Conservation (phyloP, 2,329 filamentous ascomycete genomes). For the Fusarium nisikadoi region DNA sequence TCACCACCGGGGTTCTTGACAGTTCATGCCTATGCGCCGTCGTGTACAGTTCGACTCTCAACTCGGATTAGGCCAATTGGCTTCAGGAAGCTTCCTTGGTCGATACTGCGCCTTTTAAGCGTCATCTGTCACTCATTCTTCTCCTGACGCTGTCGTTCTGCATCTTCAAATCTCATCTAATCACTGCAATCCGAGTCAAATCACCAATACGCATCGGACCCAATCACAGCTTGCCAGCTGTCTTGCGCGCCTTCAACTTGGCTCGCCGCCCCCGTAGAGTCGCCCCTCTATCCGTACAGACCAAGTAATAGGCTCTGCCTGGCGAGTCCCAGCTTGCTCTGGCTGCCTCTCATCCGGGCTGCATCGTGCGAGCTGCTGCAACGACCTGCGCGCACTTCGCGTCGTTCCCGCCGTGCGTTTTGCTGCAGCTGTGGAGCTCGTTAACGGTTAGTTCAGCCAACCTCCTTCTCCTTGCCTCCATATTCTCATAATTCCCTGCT, state of each 20-base stretch:
- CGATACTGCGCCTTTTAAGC: constrained; percentile 29
- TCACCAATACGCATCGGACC: constrained; percentile 38
- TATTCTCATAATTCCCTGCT: constrained; percentile 36
- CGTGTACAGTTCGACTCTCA: constrained; percentile 28
- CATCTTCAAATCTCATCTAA: constrained; percentile 40
- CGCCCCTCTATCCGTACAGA: constrained; percentile 30
- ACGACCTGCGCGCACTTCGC: constrained; percentile 36
- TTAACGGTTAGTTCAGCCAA: constrained; percentile 42
- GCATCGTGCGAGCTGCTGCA: constrained; percentile 42
- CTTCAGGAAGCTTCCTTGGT: constrained; percentile 27
- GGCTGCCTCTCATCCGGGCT: constrained; percentile 43
- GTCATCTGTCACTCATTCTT: constrained; percentile 43
- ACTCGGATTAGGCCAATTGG: constrained; percentile 41
- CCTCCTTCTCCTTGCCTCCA: constrained; percentile 39
- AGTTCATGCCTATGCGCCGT: constrained; percentile 37
- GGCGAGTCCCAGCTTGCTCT: constrained; percentile 21
- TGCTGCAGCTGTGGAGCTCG: constrained; percentile 44
- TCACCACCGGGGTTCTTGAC: constrained; percentile 24
- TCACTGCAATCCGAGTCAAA: constrained; percentile 36
- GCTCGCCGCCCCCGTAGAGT: constrained; percentile 36
- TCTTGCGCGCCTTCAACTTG: constrained; percentile 44
- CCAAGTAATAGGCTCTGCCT: constrained; percentile 27
- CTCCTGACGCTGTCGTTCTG: constrained; percentile 32
- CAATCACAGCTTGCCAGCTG: constrained; percentile 53
- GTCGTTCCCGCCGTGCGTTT: constrained; percentile 35